Percentiles rank a stretch among this genome's conserved stretches.
Evolutionary conservation across 1,284 basidiomycete genomes (phyloP).

Genomic region (Rhodotorula mucilaginosa): DNA sequence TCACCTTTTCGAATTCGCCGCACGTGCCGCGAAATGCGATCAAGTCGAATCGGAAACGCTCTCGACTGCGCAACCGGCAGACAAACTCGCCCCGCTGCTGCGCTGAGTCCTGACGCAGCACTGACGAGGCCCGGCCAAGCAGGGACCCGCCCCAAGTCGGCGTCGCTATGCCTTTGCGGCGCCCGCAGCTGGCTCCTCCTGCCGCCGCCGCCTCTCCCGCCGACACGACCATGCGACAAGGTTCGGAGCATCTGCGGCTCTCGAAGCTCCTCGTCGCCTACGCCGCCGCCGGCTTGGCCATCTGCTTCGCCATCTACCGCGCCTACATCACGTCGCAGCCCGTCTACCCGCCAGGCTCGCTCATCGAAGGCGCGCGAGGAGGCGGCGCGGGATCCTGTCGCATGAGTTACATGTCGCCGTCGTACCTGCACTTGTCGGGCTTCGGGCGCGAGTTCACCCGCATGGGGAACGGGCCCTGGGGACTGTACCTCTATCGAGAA

Average conservation of each 20-base stretch:
- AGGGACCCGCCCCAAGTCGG: not conserved
- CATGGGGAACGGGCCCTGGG: conserved; percentile 38
- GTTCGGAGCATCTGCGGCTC: conserved; percentile 7
- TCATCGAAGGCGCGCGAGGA: conserved; percentile 31
- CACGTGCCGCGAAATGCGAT: too few relatives aligned
- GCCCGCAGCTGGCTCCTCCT: not conserved
- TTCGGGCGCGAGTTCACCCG: conserved; percentile 32
- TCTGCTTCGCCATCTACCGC: conserved; percentile 4
- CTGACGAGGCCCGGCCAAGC: too few relatives aligned
- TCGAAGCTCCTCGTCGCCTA: conserved; percentile 6
- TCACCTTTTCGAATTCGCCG: not conserved
- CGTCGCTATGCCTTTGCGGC: not conserved
- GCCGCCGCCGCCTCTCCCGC: not conserved
- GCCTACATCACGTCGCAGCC: conserved; percentile 21
- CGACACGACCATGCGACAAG: not conserved
- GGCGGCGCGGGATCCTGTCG: conserved; percentile 59
- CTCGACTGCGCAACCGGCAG: too few relatives aligned
- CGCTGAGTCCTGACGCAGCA: too few relatives aligned
- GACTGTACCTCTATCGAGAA: conserved; percentile 84
- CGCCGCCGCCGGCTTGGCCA: not conserved
- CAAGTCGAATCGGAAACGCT: too few relatives aligned
- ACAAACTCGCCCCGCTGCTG: too few relatives aligned
- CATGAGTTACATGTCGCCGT: conserved; percentile 97
- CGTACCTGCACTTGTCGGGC: conserved; percentile 65
- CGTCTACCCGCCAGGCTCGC: conserved; percentile 25